Evolutionary conservation across 768 basidiomycete genomes (phyloP), one percentile per base, ranked within the genome.

Genomic region (Suillus brevipes): DNA sequence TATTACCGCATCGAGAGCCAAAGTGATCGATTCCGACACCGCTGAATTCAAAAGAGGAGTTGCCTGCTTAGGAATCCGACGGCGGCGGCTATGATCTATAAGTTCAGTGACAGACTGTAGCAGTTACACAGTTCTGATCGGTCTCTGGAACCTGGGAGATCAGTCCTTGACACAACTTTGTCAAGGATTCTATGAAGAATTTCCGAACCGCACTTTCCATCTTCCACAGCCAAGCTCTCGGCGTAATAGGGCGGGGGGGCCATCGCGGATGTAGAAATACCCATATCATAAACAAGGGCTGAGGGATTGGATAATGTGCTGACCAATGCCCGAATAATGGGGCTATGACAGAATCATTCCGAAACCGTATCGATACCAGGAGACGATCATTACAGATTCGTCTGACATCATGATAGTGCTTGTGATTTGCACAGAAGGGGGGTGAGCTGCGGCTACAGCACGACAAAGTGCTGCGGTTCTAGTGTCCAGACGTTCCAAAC

Each of bases 1-100:
- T 23, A 57, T 37, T 57, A 63, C 60, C 57, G 38, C 47, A 57
- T 63, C 34, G 14, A 49, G 42, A 36, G 13, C 3, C 4, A 42
- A 50, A 60, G 45, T 63, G 56, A 63, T 63, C 62, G 56, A 34
- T 6, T 63, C 9, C 20, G 28, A 42, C 57, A 58, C 37, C 23
- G 37, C 37, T 58, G 31, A 31, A 31, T 53, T 58, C 23, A 40
- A 38, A 58, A 28, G 57, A 28, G 56, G 57, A 38, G 57, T 40
- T 58, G 18, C 57, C 8, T 28, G 38, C 57, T 40, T 59, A 59
- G 38, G 25, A 42, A 40, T 59, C 57, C 18, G 57, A 59, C 25
- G 47, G 38, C 38, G 38, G 57, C 38, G 57, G 37, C 23, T 16
- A 25, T 58, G 18, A 20, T 28, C 8, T 45, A 20, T 45, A 45